Conservation (phyloP, 2,329 filamentous ascomycete genomes). For the Leptographium wingfieldii region DNA sequence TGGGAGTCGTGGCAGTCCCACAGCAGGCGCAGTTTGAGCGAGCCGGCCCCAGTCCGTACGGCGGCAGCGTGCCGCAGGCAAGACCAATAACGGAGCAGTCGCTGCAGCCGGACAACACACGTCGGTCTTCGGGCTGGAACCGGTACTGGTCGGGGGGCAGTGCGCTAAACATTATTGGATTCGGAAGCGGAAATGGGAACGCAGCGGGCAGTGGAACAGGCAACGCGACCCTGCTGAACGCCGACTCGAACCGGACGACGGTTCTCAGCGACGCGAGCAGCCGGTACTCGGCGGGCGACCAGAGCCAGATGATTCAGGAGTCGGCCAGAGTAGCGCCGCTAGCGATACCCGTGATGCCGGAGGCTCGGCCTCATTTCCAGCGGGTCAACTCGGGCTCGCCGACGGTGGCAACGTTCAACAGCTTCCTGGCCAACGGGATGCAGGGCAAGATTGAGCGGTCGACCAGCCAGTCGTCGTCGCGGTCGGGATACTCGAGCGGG, state of each 20-base stretch:
- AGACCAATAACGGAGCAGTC: conserved; percentile 18
- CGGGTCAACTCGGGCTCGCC: conserved; percentile 58
- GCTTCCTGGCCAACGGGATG: conserved; percentile 40
- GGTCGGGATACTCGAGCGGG: conserved; percentile 49
- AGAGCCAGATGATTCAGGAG: conserved; percentile 43
- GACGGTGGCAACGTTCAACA: conserved; percentile 48
- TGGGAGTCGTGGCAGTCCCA: conserved; percentile 15
- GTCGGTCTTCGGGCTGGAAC: conserved; percentile 64
- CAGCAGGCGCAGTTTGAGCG: conserved; percentile 25
- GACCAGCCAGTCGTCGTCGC: conserved; percentile 32
- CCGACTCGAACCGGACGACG: conserved; percentile 32
- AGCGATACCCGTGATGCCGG: conserved; percentile 36
- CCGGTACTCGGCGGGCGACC: conserved; percentile 34
- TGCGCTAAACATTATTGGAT: conserved; percentile 51
- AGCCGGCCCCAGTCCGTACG: background rate
- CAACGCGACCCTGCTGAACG: conserved; percentile 24
- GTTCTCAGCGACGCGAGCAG: conserved; percentile 44
- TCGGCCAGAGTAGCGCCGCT: conserved; percentile 61
- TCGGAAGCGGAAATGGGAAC: conserved; percentile 28
- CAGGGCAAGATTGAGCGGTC: conserved; percentile 49
- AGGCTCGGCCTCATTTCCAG: conserved; percentile 49
- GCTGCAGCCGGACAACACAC: conserved; percentile 27
- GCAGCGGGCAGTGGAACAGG: conserved; percentile 38
- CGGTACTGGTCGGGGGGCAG: conserved; percentile 66
- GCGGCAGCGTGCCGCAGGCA: conserved; percentile 12